Base-by-base conservation (phyloP, 1,284 basidiomycete species). In the Pisolithus thermaeus region DNA sequence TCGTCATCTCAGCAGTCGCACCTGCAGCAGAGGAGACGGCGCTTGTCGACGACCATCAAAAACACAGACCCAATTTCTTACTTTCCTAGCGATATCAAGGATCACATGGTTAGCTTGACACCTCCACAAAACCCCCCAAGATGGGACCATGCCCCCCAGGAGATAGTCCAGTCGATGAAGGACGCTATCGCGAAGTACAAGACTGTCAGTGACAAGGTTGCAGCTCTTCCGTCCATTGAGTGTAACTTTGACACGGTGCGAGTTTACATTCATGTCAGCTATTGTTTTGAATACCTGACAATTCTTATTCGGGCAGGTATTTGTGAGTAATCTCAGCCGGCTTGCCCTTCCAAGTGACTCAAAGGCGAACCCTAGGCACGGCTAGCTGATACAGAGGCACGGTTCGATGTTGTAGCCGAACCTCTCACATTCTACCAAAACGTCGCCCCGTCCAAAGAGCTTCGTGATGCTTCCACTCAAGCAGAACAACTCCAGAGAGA, bases 391-490 rank as follows among this genome's bases (percentile, higher is more conserved):
- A 74, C 76, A 8, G 85, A 87, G 46, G 77, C 81, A 9, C 66
- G 73, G 11, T 70, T 81, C 30, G 79, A 83, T 49, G 63, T 65
- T 8, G 61, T 72, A 32, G 61, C 73, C 7, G 83, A 86, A 58
- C 85, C 85, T 0, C 73, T 87, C 12, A 69, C 74, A 0, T 92
- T 92, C 69, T 87, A 90, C 62, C 86, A 90, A 65, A 88, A 90
- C 58, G 87, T 92, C 20, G 86, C 87, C 14, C 71, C 82, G 0
- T 73, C 75, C 49, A 83, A 90, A 63, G 79, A 78, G 43, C 74
- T 92, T 20, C 78, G 90, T 7, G 87, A 90, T 59, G 84, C 87
- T 1, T 84, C 86, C 1, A 86, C 82, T 51, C 78, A 79, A 37
- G 82, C 84, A 1, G 87, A 91, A 62, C 76, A 79, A n/a, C 70